Percentiles rank a stretch among this genome's conserved stretches.
Conservation (phyloP, 1,284 basidiomycete genomes). For the Xerocomus amazonicus region DNA sequence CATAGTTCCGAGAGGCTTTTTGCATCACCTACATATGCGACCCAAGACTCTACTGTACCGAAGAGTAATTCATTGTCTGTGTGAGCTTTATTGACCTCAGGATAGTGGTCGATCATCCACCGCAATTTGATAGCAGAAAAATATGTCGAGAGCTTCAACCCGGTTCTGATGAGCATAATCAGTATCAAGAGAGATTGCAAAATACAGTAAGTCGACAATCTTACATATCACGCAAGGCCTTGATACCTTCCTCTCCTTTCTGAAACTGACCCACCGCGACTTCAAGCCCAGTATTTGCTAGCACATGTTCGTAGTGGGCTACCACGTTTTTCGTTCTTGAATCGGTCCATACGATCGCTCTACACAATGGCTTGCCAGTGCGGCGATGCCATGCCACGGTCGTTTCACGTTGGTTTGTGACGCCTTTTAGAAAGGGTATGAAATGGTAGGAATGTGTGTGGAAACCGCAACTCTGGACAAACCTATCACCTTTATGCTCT, state of each 20-base stretch:
- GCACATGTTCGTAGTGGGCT: conserved; percentile 71
- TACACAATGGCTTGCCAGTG: conserved; percentile 86
- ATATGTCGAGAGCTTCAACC: conserved; percentile 92
- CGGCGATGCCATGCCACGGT: conserved; percentile 90
- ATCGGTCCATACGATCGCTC: conserved; percentile 96
- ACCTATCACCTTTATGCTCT: conserved; percentile 92
- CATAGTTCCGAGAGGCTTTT: conserved; percentile 6
- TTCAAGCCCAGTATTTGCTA: conserved; percentile 74
- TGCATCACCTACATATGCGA: conserved; percentile 71
- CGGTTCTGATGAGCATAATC: conserved; percentile 54
- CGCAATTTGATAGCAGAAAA: conserved; percentile 95
- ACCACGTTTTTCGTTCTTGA: conserved; percentile 85
- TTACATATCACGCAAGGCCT: conserved; percentile 68
- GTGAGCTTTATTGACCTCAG: conserved; percentile 79
- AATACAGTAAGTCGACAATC: conserved; percentile 16
- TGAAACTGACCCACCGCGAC: conserved; percentile 61
- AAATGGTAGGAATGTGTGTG: conserved; percentile 4
- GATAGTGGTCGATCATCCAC: conserved; percentile 93
- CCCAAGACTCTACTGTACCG: conserved; percentile 96
- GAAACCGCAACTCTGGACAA: conserved; percentile 28
- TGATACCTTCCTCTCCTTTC: conserved; percentile 68
- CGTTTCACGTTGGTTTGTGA: conserved; percentile 98
- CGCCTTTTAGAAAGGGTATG: conserved; percentile 49
- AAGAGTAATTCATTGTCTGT: conserved; percentile 82
- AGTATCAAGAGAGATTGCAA: not conserved